Conservation (phyloP, 2,329 filamentous ascomycete species). For the Arachnomyces sp. region DNA sequence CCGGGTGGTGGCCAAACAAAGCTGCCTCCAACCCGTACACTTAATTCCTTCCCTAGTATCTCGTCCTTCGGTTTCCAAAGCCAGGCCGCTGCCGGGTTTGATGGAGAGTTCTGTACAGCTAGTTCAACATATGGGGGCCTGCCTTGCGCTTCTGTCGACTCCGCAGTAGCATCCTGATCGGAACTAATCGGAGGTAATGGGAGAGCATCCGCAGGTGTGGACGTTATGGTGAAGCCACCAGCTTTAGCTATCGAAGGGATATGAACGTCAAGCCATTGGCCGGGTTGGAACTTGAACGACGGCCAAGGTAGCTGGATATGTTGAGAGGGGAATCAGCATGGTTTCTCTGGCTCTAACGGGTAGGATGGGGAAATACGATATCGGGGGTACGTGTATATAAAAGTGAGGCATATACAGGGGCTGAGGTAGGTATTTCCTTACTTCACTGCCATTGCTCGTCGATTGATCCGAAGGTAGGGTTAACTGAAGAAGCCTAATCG, state of each 20-base stretch:
- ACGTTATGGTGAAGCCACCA: slow-evolving; percentile 85
- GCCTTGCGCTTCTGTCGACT: slow-evolving; percentile 18
- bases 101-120: slow-evolving; percentile 64
- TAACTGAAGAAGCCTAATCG: slow-evolving; percentile 62
- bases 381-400: too few species aligned
- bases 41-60: slow-evolving; percentile 53
- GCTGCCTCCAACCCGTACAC: slow-evolving; percentile 68
- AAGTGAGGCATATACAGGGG: too few species aligned
- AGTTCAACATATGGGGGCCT: slow-evolving; percentile 59
- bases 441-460: slow-evolving; percentile 16
- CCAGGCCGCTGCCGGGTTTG: slow-evolving; percentile 68
- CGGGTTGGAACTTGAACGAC: slow-evolving; percentile 59
- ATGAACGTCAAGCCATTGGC: slow-evolving; percentile 83
- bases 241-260: slow-evolving; percentile 61
- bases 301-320: not conserved
- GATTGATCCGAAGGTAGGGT: slow-evolving; percentile 43
- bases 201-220: slow-evolving; percentile 54
- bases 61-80: slow-evolving; percentile 55
- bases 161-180: slow-evolving; percentile 15
- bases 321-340: slow-evolving; percentile 30
- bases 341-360: slow-evolving; percentile 28
- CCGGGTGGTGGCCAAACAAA: slow-evolving; percentile 68
- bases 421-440: not conserved
- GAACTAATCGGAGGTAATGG: slow-evolving; percentile 11
- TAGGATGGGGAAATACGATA: too few species aligned